Evolutionary conservation across 345 rosid species (phyloP).

Genomic region (Pseudoturritis turrita): DNA sequence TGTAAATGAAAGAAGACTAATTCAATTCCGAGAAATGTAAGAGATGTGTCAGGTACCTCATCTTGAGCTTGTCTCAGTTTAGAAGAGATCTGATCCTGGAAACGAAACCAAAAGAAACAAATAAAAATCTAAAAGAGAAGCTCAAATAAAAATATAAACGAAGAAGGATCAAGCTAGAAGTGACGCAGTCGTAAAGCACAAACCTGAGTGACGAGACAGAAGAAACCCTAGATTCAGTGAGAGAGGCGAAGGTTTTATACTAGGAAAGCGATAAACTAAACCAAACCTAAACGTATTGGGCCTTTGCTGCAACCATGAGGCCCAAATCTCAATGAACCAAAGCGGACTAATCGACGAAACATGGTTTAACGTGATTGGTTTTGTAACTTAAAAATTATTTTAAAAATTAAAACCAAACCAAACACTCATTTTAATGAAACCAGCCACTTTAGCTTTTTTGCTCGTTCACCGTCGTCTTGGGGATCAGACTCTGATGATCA

Average conservation of each 20-base stretch:
- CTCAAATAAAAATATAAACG: not conserved
- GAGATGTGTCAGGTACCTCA: constrained; percentile 15
- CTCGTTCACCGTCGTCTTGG: too few species aligned
- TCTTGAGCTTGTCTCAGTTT: constrained; percentile 7
- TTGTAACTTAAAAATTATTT: too few species aligned
- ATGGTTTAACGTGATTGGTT: too few species aligned
- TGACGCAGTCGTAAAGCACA: not conserved
- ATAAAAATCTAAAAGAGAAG: not conserved
- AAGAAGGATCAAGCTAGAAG: not conserved
- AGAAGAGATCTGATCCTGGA: constrained; percentile 13
- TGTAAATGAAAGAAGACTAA: not conserved
- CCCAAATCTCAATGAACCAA: constrained; percentile 1
- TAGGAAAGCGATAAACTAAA: not conserved
- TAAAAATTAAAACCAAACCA: too few species aligned
- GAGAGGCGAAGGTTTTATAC: constrained; percentile 5
- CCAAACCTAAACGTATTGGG: constrained; percentile 18
- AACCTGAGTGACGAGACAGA: constrained; percentile 19
- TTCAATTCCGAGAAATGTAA: not conserved
- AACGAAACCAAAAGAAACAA: not conserved
- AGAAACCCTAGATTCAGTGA: not conserved
- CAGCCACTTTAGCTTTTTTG: too few species aligned
- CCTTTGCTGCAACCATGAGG: not conserved
- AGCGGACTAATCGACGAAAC: not conserved
- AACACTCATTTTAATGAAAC: too few species aligned
- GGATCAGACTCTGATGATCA: not conserved